A percentile compares a stretch with the other conserved stretches of the same genome.
Evolutionary conservation across 192 early-diverging fungal genomes (phyloP).

Genomic region (Podila horticola): DNA sequence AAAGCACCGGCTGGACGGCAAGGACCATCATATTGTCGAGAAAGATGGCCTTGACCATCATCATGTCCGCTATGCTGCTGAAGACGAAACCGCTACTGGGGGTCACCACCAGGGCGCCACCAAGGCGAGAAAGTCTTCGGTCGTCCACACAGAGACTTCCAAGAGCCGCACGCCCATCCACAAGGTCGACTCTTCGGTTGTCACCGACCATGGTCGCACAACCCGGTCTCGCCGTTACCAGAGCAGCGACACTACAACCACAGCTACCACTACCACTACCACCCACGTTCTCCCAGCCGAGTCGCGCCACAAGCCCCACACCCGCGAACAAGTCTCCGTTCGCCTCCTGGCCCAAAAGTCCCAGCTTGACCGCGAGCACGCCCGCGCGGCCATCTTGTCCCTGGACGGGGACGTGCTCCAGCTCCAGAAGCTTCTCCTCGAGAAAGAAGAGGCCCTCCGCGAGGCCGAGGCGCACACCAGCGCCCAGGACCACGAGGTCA

Average conservation of each 20-base stretch:
- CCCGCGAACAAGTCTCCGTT: background rate
- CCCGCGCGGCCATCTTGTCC: conserved; percentile 1
- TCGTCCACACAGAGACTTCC: background rate
- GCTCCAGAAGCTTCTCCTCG: conserved; percentile 3
- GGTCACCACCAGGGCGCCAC: background rate
- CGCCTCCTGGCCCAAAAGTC: conserved; percentile 5
- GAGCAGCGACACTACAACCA: background rate
- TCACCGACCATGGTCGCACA: conserved; percentile 3
- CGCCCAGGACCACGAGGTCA: background rate
- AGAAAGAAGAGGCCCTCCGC: background rate
- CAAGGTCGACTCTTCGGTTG: background rate
- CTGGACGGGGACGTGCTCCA: conserved; percentile 8
- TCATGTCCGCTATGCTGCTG: conserved; percentile 13
- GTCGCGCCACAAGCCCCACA: conserved; percentile 1
- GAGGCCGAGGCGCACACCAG: background rate
- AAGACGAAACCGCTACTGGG: background rate
- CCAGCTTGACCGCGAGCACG: conserved; percentile 9
- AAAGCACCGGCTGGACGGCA: conserved; percentile 9
- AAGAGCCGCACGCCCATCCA: background rate
- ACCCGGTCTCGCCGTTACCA: conserved; percentile 1
- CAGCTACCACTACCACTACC: background rate
- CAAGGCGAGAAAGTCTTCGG: background rate
- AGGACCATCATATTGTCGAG: conserved; percentile 16
- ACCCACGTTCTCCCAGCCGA: background rate
- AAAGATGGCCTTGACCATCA: conserved; percentile 20